Evolutionary conservation across 225 moss, liverwort and hornwort species (phyloP), one percentile per base, ranked within the genome.

Genomic region (Ulota crispa): DNA sequence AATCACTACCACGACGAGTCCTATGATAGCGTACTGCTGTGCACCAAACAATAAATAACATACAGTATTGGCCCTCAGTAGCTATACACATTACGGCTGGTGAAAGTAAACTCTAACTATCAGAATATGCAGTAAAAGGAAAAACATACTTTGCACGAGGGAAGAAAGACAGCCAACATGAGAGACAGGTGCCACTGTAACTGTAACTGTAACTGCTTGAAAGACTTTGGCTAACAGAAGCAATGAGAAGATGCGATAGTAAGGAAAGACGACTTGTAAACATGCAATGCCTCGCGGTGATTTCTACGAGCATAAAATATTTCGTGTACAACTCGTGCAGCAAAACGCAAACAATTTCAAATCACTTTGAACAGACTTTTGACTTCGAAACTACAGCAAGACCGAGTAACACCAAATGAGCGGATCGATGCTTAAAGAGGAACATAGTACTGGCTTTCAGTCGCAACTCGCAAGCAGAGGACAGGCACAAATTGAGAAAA

Each of bases 341-440:
- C 37, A 27, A 47, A 67, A 43, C 10, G 61, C 9, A 50, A 45
- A 30, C 32, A 9, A 30, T 19, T 47, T 62, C 15, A 52, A 66
- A 66, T 61, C 64, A 75, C 55, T 37, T 63, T 14, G 4, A 23
- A 84, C 14, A 76, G 43, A 13, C 12, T 80, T 24, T 10, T 36
- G n/a, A 30, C 18, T 79, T 32, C 20, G 11, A 86, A 83, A 50
- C 53, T 61, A 76, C 71, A 86, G 42, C 62, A 77, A 60, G 64
- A 32, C 13, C 55, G 27, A 27, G 4, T 47, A 62, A 39, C 42
- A 30, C 8, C 36, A 18, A 32, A 24, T n/a, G 27, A 52, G 42
- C 47, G 53, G 20, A 32, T 32, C 32, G 32, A 41, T 55, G 43
- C 21, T 80, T 3, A 28, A 19, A 53, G 76, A 54, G 52, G 12